Percentiles rank a stretch among this genome's conserved stretches.
These are phyloP conservation scores for Saturnispora dispora DNA, from an alignment of 805 yeast genomes.

Conservation along the genomic window DNA sequence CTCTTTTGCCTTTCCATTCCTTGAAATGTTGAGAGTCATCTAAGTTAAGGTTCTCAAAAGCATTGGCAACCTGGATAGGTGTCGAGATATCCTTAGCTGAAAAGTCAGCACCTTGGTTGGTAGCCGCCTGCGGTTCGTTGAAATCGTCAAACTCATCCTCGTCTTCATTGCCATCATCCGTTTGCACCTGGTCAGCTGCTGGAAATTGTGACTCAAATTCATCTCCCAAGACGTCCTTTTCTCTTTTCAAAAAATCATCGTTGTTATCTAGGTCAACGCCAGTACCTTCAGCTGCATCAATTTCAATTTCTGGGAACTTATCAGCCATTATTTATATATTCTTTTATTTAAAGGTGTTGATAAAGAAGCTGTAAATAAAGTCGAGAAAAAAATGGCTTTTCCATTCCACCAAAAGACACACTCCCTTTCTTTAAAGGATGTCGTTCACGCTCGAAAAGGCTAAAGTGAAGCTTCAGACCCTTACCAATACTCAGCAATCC, in stretches of 20 bases:
- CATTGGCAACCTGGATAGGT: slow-evolving; percentile 24
- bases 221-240: slow-evolving; percentile 58
- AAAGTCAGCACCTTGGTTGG: not conserved
- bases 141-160: slow-evolving; percentile 48
- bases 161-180: slow-evolving; percentile 28
- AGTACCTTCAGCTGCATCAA: slow-evolving; percentile 26
- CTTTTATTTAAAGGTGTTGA: not conserved
- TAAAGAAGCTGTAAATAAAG: not conserved
- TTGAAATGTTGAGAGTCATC: slow-evolving; percentile 50
- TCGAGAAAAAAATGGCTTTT: not conserved
- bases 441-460: slow-evolving; percentile 46
- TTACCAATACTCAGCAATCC: slow-evolving; percentile 60
- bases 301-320: slow-evolving; percentile 62
- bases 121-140: slow-evolving; percentile 18
- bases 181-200: slow-evolving; percentile 37
- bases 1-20: slow-evolving; percentile 80
- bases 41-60: slow-evolving; percentile 28
- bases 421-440: slow-evolving; percentile 24
- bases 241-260: slow-evolving; percentile 59
- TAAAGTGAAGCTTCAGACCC: slow-evolving; percentile 34
- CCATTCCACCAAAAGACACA: not conserved
- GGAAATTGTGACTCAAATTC: slow-evolving; percentile 51
- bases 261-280: slow-evolving; percentile 20
- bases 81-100: not conserved
- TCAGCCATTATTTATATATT: slow-evolving; percentile 46